A percentile compares a stretch with the other conserved stretches of the same genome.
phyloP scores from a whole-genome alignment of 345 rosid species.

The Eucalyptus regnans region DNA sequence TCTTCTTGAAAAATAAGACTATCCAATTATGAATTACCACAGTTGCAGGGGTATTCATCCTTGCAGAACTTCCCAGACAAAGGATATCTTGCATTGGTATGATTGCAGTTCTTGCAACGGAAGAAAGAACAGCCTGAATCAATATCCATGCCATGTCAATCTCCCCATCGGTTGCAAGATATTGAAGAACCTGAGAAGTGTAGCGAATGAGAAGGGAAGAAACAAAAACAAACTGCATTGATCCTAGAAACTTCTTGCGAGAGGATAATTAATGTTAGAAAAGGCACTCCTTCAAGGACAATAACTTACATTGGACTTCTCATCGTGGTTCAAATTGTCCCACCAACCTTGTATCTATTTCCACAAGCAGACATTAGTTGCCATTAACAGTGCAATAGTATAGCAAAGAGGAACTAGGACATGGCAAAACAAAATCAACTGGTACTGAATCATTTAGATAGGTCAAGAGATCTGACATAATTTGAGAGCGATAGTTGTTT shows the following conservation, averaged over 20 bases:
- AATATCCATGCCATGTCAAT: slow-evolving; percentile 54
- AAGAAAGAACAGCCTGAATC: slow-evolving; percentile 51
- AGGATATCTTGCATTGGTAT: slow-evolving; percentile 92
- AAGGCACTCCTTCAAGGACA: neutral
- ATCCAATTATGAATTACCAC: slow-evolving; percentile 21
- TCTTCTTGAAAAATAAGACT: neutral
- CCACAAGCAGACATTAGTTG: neutral
- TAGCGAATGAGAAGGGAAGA: neutral
- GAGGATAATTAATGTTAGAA: neutral
- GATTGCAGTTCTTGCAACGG: slow-evolving; percentile 66
- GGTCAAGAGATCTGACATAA: neutral
- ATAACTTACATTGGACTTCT: slow-evolving; percentile 57
- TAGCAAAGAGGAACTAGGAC: neutral
- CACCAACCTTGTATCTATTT: slow-evolving; percentile 81
- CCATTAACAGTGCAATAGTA: neutral
- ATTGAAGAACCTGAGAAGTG: slow-evolving; percentile 42
- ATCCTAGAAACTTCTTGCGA: neutral
- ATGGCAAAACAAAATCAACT: neutral
- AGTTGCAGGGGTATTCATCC: slow-evolving; percentile 94
- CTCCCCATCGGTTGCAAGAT: slow-evolving; percentile 44
- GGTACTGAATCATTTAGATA: neutral
- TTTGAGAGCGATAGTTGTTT: neutral
- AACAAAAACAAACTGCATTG: neutral
- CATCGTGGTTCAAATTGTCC: slow-evolving; percentile 46
- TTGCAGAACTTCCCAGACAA: slow-evolving; percentile 63